Evolutionary conservation across 306 rosid genomes (phyloP), one percentile per base, ranked within the genome.

Genomic region (Prunus mira): DNA sequence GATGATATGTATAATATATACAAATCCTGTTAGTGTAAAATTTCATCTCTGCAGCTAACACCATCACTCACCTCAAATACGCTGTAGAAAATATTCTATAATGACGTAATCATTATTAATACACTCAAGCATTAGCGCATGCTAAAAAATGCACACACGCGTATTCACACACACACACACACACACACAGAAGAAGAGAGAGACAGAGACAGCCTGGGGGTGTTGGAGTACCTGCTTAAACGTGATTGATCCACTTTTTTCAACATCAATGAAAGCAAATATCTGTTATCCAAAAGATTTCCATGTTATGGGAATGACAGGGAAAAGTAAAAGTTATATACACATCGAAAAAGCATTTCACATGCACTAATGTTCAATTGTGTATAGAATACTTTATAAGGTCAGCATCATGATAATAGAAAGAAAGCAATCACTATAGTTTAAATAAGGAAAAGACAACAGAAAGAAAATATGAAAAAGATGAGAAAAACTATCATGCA

Each of bases 201-300:
- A 74, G 47, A 80, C 46, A 2, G 65, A 38, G 41, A 34, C 41
- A 34, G 50, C 41, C 20, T 45, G 67, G 56, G 68, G 20, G 71
- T 78, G 24, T 43, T 72, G 49, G 28, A 43, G 34, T 72, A 93
- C 98, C 97, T 93, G 96, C 83, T 86, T 89, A 80, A 89, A 93
- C 56, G 93, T 88, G 67, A 93, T 85, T 52, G 90, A 57, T 77
- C 92, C 93, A 69, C 75, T 76, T 79, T 81, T 87, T 82, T 91
- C 97, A 69, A 83, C 88, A 81, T 91, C 93, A 58, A 93, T 80
- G 80, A 84, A 91, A 76, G 91, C 67, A 84, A 89, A 93, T 76
- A 91, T 88, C 98, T 93, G 91, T 49, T 76, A 80, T 49, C 56
- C 79, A 78, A 52, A 76, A 65, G 27, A 45, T 24, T 25, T 27